Evolutionary conservation across 2,329 filamentous ascomycete species (phyloP), one percentile per base, ranked within the genome.

Genomic region (Trichoderma sp.): DNA sequence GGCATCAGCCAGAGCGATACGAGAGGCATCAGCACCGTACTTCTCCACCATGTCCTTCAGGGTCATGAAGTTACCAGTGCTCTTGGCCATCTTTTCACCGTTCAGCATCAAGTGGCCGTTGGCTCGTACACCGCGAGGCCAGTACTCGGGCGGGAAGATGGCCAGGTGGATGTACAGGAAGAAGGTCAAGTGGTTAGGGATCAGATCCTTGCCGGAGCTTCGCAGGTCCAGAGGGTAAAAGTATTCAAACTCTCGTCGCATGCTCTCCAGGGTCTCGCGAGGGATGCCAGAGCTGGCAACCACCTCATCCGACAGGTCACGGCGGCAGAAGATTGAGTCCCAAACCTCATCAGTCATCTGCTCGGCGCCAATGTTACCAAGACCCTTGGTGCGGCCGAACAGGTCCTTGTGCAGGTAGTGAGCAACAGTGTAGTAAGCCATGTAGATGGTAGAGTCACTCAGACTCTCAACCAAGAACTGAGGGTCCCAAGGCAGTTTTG

Each of bases 21-120:
- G 91, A 60, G 93, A 93, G 16, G 97, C 97, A 83, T 98, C 97
- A 9, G 97, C 96, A 81, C 97, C 97, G 80, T 97, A 99, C 84
- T 99, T 99, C 80, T 92, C 90, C 16, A 96, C 93, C 35, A 95
- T 90, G 77, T 98, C 94, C 72, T 92, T 90, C 71, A 98, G 88
- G 12, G 97, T 98, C 83, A 99, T 89, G 88, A 99, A 99, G 87
- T 98, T 99, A 77, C 97, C 97, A 0, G 95, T 98, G 72, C 93
- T 96, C 88, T 99, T 99, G 83, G 92, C 93, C 97, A 99, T 99
- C 90, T 99, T 99, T 83, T 98, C 94, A 67, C 96, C 96, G 83
- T 99, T 99, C 78, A 99, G 89, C 84, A 97, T 91, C 81, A 98
- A 86, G 85, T 98, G 96, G 1, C 97, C 97, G 82, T 99, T 99